These are phyloP conservation scores for Sporisorium graminicola DNA, from an alignment of 1,284 basidiomycete species.

Conservation along the genomic window DNA sequence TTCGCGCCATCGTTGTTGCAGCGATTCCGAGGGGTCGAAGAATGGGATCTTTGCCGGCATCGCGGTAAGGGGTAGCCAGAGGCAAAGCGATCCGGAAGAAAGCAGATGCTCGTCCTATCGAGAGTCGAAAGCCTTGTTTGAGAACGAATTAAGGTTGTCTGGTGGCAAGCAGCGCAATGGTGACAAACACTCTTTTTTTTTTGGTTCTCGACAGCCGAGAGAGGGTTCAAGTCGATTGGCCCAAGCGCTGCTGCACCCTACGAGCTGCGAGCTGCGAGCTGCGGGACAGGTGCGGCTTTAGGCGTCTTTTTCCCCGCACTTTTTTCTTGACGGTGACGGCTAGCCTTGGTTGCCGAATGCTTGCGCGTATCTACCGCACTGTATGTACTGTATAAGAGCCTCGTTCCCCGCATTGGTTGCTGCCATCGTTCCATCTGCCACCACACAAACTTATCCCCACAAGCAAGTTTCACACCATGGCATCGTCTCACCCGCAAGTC, in stretches of 20 bases:
- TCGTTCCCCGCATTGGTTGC: not conserved
- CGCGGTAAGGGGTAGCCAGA: not conserved
- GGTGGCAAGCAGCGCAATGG: not conserved
- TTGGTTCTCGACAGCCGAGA: not conserved
- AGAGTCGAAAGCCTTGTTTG: not conserved
- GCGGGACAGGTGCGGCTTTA: slow-evolving; percentile 11
- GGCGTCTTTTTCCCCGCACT: slow-evolving; percentile 24
- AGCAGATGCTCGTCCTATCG: not conserved
- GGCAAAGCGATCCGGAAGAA: not conserved
- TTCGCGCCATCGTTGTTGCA: slow-evolving; percentile 32
- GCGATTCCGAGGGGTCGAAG: slow-evolving; percentile 31
- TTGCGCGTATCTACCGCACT: too few species aligned
- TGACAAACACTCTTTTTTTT: not conserved
- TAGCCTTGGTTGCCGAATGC: slow-evolving; percentile 2
- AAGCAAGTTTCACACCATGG: slow-evolving; percentile 5
- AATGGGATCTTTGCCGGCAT: slow-evolving; percentile 51
- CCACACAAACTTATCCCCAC: not conserved
- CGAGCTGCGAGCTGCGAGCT: too few species aligned
- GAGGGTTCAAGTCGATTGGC: not conserved
- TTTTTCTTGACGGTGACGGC: slow-evolving; percentile 4
- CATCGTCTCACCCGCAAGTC: slow-evolving; percentile 44
- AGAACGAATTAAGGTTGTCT: not conserved
- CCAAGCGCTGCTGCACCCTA: too few species aligned
- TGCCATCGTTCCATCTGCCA: not conserved
- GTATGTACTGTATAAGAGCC: not conserved